Evolutionary conservation across 768 basidiomycete species (phyloP), one percentile per base, ranked within the genome.

Genomic region (Macrolepiota dolichaula): DNA sequence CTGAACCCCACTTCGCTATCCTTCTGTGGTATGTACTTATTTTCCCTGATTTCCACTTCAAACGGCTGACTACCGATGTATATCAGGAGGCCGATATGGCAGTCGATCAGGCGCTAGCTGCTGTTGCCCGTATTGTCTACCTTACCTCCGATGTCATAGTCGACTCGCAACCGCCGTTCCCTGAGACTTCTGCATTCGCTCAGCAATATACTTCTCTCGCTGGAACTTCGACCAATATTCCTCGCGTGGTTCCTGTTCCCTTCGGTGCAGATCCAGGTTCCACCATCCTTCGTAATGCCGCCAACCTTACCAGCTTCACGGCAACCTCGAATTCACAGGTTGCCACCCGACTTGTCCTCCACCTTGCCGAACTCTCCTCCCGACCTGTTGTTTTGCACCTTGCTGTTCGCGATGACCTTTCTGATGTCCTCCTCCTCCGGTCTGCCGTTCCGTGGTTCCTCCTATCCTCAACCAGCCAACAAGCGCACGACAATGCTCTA

Each of bases 401-500:
- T 38, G 86, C 86, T 12, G 79, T 85, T 47, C 71, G 74, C 47
- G 77, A 83, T 61, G 87, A 92, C 70, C 81, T 94, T 47, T 85
- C 91, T 36, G 86, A 90, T 64, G 85, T 86, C 42, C 81, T 96
- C 44, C 76, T 88, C 12, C 86, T 96, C 60, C 87, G 88, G 42
- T 84, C 89, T n/a, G 81, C 86, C 19, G 84, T 92, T 4, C 91
- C 91, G 29, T 92, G 87, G 74, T 88, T 94, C 70, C 67, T 98
- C 53, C 79, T 96, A 67, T 96, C 94, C 5, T 80, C 84, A 37
- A 85, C 83, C 0, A 71, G 85, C 2, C 90, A 94, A 70, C 83
- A 94, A 69, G 92, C 94, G 3, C 91, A 96, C 67, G 92, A 96
- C 69, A 88, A 98, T 72, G 91, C 94, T 24, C 76, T 98, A 37